phyloP scores from a whole-genome alignment of 441 rosid species.

The Aquilaria agallochum region DNA sequence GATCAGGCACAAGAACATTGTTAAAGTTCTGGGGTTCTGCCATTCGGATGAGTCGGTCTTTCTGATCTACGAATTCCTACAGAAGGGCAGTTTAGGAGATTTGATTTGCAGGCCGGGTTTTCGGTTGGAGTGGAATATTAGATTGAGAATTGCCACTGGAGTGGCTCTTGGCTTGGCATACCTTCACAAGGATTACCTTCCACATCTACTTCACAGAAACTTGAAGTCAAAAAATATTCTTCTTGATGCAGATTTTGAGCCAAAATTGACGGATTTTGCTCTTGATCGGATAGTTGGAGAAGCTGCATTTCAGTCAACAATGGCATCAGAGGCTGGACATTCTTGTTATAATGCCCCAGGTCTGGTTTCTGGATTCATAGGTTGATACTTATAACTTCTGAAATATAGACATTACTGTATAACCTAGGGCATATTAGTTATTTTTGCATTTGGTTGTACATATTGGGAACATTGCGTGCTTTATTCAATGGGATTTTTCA shows the following conservation, averaged over 20 bases:
- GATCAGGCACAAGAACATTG: conserved; percentile 55
- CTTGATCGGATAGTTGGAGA: conserved; percentile 79
- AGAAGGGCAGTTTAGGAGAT: conserved; percentile 60
- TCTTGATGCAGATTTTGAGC: conserved; percentile 45
- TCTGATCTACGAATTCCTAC: conserved; percentile 48
- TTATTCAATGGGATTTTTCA: no score
- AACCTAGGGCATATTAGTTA: no score
- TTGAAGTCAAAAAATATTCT: conserved; percentile 55
- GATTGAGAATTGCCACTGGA: conserved; percentile 56
- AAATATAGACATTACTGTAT: no score
- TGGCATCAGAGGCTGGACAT: conserved; percentile 44
- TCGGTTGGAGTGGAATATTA: conserved; percentile 47
- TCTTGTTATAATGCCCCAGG: conserved; percentile 88
- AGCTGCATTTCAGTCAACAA: conserved; percentile 57
- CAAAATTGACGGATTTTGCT: conserved; percentile 61
- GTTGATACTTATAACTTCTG: no score
- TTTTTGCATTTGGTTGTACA: no score
- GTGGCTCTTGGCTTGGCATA: conserved; percentile 60
- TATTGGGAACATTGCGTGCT: no score
- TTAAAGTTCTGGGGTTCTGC: conserved; percentile 59
- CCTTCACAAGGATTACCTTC: conserved; percentile 55
- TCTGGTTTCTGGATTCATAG: conserved; percentile 9
- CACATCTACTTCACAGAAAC: conserved; percentile 60
- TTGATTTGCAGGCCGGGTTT: conserved; percentile 31
- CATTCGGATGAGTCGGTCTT: conserved; percentile 51